Evolutionary conservation across 768 basidiomycete genomes (phyloP), one percentile per base, ranked within the genome.

Genomic region (Lactarius akahatsu): DNA sequence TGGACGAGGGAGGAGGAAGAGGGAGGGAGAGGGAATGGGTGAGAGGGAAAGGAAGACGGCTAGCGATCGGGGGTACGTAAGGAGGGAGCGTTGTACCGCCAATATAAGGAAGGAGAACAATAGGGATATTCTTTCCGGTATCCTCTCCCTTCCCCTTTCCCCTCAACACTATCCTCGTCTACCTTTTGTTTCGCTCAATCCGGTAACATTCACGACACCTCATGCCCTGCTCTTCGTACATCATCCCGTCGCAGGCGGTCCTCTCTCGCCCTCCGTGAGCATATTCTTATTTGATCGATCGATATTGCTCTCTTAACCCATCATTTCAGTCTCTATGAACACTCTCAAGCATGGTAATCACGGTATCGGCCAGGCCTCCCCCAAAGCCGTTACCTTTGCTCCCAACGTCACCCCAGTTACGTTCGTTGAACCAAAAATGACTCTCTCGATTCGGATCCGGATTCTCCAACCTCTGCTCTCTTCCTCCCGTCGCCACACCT

Each of bases 331-430:
- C 47, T 47, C 68, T 58, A 52, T 76, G 41, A 78, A 80, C 34
- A 81, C 67, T 18, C 62, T 82, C 62, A 86, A 83, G 69, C 76
- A 86, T 4, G 85, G 85, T 18, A 80, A 80, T 64, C 86, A 87
- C 58, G 84, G 84, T 32, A 77, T 81, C 62, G 71, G 74, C 61
- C 72, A 80, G 2, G 73, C 78, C 0, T 77, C 81, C 0, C 72
- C 74, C 26, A 77, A 82, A n/a, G 79, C 81, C 5, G 83, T 88
- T 32, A 86, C 84, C 0, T 89, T 89, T 58, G 86, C 86, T 1
- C 85, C 85, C 45, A 86, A 86, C 67, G 78, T 86, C 30, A 86
- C 85, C 0, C 85, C 85, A 1, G 78, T 77, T 3, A 84, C 84
- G 0, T 86, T 79, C 75, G 75, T 75, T 32, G 79, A 79, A 13